These are phyloP conservation scores for Psophocarpus tetragonolobus DNA, from an alignment of 306 rosid species.

Conservation along the genomic window DNA sequence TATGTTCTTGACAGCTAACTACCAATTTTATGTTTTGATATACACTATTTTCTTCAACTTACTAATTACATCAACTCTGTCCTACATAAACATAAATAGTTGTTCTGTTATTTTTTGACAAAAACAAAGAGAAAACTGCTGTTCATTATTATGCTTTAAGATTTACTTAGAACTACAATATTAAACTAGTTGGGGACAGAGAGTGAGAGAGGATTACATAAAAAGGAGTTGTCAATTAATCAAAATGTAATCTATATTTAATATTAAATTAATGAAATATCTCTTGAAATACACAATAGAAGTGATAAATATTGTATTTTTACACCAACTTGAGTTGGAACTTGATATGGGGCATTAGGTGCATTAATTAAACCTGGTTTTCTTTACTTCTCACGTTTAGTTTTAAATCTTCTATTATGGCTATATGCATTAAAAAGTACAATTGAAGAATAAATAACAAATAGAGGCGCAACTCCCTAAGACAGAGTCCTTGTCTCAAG, in stretches of 20 bases:
- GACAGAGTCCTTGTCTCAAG: background rate
- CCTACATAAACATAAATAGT: background rate
- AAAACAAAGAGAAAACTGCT: background rate
- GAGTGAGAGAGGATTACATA: background rate
- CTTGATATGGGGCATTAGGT: background rate
- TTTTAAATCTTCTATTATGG: background rate
- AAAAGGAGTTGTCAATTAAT: background rate
- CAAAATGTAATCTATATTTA: too few relatives aligned
- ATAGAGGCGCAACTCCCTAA: background rate
- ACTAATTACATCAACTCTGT: background rate
- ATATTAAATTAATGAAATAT: too few relatives aligned
- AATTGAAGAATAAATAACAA: background rate
- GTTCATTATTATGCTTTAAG: background rate
- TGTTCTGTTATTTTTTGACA: background rate
- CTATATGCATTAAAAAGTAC: background rate
- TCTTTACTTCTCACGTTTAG: background rate
- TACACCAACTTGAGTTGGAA: background rate
- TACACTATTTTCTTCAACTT: background rate
- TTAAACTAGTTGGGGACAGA: background rate
- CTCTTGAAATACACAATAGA: background rate
- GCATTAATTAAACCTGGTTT: background rate
- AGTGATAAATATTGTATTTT: background rate
- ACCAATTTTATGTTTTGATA: background rate
- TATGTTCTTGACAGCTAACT: constrained; percentile 8
- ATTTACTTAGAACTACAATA: background rate